Conservation (phyloP, 1,284 basidiomycete species). For the Fomitopsis palustris region DNA sequence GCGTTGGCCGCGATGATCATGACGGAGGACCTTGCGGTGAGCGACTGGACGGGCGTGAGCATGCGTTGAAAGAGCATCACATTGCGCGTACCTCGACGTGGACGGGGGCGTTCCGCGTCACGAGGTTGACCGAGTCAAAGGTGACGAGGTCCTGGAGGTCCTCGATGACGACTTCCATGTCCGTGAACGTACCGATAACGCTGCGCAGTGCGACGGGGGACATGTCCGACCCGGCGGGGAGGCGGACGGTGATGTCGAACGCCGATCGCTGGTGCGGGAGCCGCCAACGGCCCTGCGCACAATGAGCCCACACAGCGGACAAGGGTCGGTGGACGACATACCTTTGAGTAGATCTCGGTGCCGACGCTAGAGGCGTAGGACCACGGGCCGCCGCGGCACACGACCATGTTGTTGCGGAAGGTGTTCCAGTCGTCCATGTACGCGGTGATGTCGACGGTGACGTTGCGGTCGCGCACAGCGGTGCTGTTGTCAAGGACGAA, state of each 20-base stretch:
- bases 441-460: neutral
- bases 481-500: constrained; percentile 1
- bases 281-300: neutral
- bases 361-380: neutral
- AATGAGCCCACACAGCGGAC: too few relatives aligned
- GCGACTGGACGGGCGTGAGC: neutral
- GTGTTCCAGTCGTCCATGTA: neutral
- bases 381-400: neutral
- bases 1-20: neutral
- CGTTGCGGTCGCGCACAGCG: neutral
- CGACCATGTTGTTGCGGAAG: neutral
- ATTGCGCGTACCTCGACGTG: neutral
- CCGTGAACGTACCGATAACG: neutral
- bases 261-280: neutral
- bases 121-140: neutral
- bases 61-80: neutral
- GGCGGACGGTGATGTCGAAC: neutral
- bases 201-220: neutral
- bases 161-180: neutral
- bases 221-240: neutral
- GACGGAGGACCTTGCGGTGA: neutral
- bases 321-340: neutral
- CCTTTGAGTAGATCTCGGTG: neutral
- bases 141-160: neutral
- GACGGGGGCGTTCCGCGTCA: neutral